phyloP scores from a whole-genome alignment of 2,329 filamentous ascomycete genomes.

The Diaporthe vexans region DNA sequence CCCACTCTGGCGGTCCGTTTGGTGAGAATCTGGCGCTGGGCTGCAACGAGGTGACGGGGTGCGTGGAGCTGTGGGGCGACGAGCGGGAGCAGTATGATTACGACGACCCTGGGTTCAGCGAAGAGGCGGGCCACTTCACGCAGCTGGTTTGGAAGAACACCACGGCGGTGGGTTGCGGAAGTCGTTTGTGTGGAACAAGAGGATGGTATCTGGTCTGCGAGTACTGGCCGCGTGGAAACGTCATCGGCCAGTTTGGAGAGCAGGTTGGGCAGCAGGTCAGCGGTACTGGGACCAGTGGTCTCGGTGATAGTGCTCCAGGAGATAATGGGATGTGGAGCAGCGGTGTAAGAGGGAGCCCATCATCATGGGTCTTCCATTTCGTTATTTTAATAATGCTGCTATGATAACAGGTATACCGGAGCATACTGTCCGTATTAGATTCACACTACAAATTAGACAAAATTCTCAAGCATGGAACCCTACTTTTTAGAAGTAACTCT shows the following conservation, averaged over 20 bases:
- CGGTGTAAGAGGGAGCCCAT: not conserved
- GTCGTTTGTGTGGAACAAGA: conserved; percentile 56
- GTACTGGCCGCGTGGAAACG: conserved; percentile 77
- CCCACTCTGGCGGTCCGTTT: conserved; percentile 72
- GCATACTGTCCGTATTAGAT: too few relatives aligned
- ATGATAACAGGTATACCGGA: not conserved
- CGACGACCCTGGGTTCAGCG: conserved; percentile 65
- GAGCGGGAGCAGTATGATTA: conserved; percentile 74
- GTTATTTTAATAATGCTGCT: not conserved
- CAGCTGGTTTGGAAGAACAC: conserved; percentile 80
- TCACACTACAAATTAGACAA: too few relatives aligned
- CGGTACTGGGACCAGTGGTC: conserved; percentile 28
- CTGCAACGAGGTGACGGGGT: conserved; percentile 69
- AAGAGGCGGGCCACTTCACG: conserved; percentile 78
- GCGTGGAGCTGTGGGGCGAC: conserved; percentile 76
- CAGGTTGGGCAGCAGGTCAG: conserved; percentile 57
- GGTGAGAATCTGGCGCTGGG: conserved; percentile 83
- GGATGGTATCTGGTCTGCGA: conserved; percentile 79
- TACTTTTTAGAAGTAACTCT: not conserved
- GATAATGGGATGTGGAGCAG: conserved; percentile 32
- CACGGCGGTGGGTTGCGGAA: conserved; percentile 69
- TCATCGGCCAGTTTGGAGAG: conserved; percentile 65
- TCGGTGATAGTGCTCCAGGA: not conserved
- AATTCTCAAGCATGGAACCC: not conserved
- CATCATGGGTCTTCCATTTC: not conserved